A percentile compares a stretch with the other conserved stretches of the same genome.
These are phyloP conservation scores for Wickerhamiella nectarea DNA, from an alignment of 805 yeast genomes.

Conservation along the genomic window DNA sequence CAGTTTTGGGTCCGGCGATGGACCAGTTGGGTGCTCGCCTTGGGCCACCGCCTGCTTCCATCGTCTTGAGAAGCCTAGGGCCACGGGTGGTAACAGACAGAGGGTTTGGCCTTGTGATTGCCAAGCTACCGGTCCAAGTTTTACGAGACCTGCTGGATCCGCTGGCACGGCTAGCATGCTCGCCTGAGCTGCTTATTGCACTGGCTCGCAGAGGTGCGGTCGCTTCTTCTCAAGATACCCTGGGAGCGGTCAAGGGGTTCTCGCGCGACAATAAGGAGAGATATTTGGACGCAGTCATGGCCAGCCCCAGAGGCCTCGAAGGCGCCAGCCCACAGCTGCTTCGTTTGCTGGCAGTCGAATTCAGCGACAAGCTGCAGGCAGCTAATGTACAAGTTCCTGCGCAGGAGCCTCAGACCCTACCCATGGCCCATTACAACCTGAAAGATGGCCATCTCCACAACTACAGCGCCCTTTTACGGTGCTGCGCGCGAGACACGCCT, in stretches of 20 bases:
- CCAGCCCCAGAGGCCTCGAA: not conserved
- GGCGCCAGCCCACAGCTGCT: not conserved
- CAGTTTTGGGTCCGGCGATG: not conserved
- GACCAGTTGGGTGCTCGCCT: not conserved
- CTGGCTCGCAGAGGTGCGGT: not conserved
- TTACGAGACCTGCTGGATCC: not conserved
- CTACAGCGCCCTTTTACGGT: not conserved
- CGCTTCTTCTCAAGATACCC: not conserved
- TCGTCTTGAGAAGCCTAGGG: not conserved
- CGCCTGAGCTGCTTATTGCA: not conserved
- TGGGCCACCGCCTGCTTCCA: not conserved
- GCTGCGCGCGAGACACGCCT: slow-evolving; percentile 7
- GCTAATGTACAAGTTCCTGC: not conserved
- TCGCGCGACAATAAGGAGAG: not conserved
- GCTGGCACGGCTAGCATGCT: not conserved
- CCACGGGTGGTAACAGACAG: not conserved
- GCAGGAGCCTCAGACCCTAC: not conserved
- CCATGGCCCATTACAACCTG: not conserved
- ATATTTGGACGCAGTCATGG: slow-evolving; percentile 2
- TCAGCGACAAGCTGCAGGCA: not conserved
- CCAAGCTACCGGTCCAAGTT: not conserved
- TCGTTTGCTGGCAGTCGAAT: not conserved
- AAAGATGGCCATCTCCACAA: not conserved
- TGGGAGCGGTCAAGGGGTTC: not conserved
- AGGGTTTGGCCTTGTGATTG: not conserved